phyloP scores from a whole-genome alignment of 169 alveolate genomes.

The Plasmodium gallinaceum region DNA sequence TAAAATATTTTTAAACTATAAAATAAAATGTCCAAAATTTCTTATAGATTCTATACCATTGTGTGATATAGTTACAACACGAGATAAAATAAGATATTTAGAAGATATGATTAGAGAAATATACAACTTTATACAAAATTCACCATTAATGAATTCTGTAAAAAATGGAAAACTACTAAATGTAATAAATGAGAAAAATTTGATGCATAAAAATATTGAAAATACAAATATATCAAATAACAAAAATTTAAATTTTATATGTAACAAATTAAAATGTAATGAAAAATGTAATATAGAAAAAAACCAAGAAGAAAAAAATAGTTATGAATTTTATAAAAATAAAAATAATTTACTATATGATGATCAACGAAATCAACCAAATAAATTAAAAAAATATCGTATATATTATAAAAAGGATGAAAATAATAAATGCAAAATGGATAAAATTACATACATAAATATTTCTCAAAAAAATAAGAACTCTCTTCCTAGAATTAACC shows the following conservation, averaged over 20 bases:
- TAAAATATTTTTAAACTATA: constrained; percentile 60
- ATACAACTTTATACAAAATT: constrained; percentile 42
- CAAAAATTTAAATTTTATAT: not conserved
- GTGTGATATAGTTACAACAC: constrained; percentile 35
- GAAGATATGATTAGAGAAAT: constrained; percentile 63
- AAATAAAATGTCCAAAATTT: constrained; percentile 33
- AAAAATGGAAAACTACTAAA: not conserved
- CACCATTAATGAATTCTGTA: not conserved
- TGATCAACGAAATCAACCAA: not conserved
- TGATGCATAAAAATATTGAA: not conserved
- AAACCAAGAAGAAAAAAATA: not conserved
- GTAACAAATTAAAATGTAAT: not conserved
- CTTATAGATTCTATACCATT: constrained; percentile 24
- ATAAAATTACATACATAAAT: not conserved
- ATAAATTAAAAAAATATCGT: not conserved
- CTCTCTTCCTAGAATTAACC: not conserved
- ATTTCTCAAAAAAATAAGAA: not conserved
- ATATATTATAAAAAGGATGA: not conserved
- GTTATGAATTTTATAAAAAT: not conserved
- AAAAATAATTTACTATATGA: not conserved
- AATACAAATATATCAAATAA: not conserved
- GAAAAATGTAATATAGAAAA: not conserved
- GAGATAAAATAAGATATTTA: constrained; percentile 31
- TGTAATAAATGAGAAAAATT: not conserved
- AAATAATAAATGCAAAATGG: not conserved